Evolutionary conservation across 805 yeast species (phyloP), one percentile per base, ranked within the genome.

Genomic region (Deakozyma indianensis): DNA sequence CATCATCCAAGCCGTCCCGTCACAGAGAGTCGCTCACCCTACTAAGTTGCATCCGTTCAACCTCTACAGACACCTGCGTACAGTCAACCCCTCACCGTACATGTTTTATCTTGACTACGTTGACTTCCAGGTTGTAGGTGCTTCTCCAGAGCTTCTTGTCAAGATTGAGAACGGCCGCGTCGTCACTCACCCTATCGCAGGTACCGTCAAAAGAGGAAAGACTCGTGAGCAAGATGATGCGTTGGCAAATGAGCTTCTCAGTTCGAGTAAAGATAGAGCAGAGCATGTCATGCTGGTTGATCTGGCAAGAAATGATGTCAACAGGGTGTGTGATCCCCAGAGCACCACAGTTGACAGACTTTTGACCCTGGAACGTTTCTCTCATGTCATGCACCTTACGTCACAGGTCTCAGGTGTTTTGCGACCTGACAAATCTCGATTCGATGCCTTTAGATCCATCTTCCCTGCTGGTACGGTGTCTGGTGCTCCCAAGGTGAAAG

Each of bases 391-490:
- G 82, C 99, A 92, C 65, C 70, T 92, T 54, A 96, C 90, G 2
- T 83, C 95, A 2, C 94, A 90, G 63, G 96, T 90, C 20, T 80
- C 94, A 50, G 99, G 99, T 14, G 84, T 80, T 1, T 69, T 92
- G 56, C 73, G 99, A 59, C 64, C 69, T 0, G 96, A 75, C 48
- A 81, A 85, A 68, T 80, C 90, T 11, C 73, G 97, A 52, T 92
- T 92, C 59, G 99, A 92, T 67, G 98, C 98, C 0, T 87, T 92
- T 66, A 76, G 98, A 61, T 87, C 96, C 2, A 85, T 92, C 46
- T 92, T 92, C 78, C 99, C 99, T 20, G 98, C 98, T 1, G 99
- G 99, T 41, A 92, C 99, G 1, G 97, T 90, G 11, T 80, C 94
- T 46, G 99, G 99, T 35, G 97, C 99, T 2, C 99, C 99, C 46